Percentiles rank a stretch among this genome's conserved stretches.
phyloP scores from a whole-genome alignment of 1,284 basidiomycete genomes.

The Peniophora sp. region DNA sequence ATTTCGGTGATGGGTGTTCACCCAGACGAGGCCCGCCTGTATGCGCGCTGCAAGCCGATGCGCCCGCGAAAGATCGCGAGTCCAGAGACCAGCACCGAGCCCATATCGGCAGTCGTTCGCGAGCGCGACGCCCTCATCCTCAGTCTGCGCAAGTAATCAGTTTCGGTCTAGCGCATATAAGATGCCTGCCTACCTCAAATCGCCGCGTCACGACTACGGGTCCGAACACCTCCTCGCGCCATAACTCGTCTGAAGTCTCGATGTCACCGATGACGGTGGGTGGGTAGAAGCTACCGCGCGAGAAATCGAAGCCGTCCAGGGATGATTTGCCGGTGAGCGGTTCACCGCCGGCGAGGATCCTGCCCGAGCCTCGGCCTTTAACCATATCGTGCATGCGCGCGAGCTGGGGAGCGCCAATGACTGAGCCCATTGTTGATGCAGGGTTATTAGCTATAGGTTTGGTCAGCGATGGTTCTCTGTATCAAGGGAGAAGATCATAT shows the following conservation, averaged over 20 bases:
- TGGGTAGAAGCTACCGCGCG: constrained; percentile 63
- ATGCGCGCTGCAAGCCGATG: constrained; percentile 63
- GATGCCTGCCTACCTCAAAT: constrained; percentile 40
- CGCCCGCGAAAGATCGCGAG: constrained; percentile 59
- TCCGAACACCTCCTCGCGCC: constrained; percentile 78
- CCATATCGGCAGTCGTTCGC: constrained; percentile 77
- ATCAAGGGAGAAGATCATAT: not conserved
- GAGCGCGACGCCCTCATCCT: constrained; percentile 55
- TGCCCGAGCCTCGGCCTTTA: constrained; percentile 33
- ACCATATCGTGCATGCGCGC: constrained; percentile 56
- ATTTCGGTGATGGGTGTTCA: constrained; percentile 82
- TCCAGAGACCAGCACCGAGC: constrained; percentile 77
- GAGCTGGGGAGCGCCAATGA: constrained; percentile 62
- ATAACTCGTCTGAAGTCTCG: constrained; percentile 52
- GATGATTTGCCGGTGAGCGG: constrained; percentile 50
- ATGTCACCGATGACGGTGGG: constrained; percentile 67
- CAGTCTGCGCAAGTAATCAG: constrained; percentile 31
- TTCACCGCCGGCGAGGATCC: constrained; percentile 56
- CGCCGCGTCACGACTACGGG: constrained; percentile 66
- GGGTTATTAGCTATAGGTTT: constrained; percentile 54
- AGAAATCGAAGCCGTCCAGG: constrained; percentile 64
- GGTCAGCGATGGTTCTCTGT: not conserved
- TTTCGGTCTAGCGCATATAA: not conserved
- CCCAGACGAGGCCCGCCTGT: constrained; percentile 73
- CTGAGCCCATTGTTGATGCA: constrained; percentile 64